phyloP scores from a whole-genome alignment of 352 stramenopile genomes.

The Pythium inflatum region DNA sequence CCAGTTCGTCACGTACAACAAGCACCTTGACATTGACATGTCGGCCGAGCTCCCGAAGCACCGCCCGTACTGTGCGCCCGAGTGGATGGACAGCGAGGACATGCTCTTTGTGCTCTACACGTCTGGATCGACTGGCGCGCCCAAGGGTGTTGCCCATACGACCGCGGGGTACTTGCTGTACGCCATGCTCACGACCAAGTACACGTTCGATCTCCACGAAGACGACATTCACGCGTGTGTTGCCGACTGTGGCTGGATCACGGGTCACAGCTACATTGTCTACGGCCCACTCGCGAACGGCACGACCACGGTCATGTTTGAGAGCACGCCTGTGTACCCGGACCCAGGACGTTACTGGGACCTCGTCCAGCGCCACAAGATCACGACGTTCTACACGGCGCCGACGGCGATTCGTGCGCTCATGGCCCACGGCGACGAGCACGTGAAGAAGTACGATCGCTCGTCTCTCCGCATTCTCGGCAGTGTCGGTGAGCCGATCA shows the following conservation, averaged over 20 bases:
- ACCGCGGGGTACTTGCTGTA: slow-evolving; percentile 96
- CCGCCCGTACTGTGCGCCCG: slow-evolving; percentile 94
- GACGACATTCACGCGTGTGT: slow-evolving; percentile 96
- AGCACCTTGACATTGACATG: slow-evolving; percentile 93
- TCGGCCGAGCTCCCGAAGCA: slow-evolving; percentile 86
- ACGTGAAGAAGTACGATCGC: slow-evolving; percentile 94
- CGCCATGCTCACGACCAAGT: slow-evolving; percentile 92
- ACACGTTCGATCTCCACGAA: slow-evolving; percentile 93
- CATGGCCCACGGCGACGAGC: slow-evolving; percentile 95
- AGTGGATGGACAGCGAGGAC: slow-evolving; percentile 97
- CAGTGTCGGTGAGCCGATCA: slow-evolving; percentile 98
- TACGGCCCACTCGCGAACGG: slow-evolving; percentile 97
- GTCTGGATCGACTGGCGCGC: slow-evolving; percentile 94
- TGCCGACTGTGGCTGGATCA: slow-evolving; percentile 97
- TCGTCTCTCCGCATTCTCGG: slow-evolving; percentile 94
- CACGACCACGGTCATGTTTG: slow-evolving; percentile 98
- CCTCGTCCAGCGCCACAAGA: slow-evolving; percentile 95
- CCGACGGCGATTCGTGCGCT: slow-evolving; percentile 97
- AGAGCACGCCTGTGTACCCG: slow-evolving; percentile 97
- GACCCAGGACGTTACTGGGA: slow-evolving; percentile 96
- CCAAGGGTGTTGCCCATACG: slow-evolving; percentile 96
- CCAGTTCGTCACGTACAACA: slow-evolving; percentile 73
- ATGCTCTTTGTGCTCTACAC: slow-evolving; percentile 98
- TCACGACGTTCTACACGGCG: slow-evolving; percentile 95
- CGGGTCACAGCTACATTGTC: slow-evolving; percentile 96